Evolutionary conservation across 169 alveolate species (phyloP), one percentile per base, ranked within the genome.

Genomic region (Fabrea salina): DNA sequence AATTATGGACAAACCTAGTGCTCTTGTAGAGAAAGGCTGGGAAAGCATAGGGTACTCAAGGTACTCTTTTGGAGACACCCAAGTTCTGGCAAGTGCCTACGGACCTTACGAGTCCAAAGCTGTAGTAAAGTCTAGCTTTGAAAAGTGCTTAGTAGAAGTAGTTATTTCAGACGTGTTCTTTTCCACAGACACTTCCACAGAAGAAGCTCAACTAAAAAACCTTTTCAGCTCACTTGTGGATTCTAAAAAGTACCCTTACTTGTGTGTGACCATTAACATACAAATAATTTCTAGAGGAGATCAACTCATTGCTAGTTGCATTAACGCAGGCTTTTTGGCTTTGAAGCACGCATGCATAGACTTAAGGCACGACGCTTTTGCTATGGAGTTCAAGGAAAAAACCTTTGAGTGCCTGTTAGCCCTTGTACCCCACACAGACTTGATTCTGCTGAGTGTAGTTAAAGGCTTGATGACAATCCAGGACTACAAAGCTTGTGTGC

Each of bases 1-100:
- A 58, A 58, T 58, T 27, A 32, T 32, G 71, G 33, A 27, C 22
- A 58, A 58, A 43, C 71, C 71, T 16, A 58, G 71, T 43, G 33
- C 11, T 27, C 49, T 58, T 16, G 71, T 58, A 1, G 71, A 58
- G 5, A 22, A 37, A 27, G 71, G 43, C 25, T 58, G 71, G 4
- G 30, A 37, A 30, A 30, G 43, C 0, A 58, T 58, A 43, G 43
- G 71, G 30, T 58, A 27, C 33, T 32, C 35, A 25, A 11, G 71
- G 13, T 25, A 25, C 43, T 22, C 71, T 11, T 58, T 30, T 43
- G 33, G 33, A 16, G 43, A 58, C 43, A 58, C 71, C 33, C 47
- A 58, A 32, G 33, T 58, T 16, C 22, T 58, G 22, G 71, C 71
- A 25, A 43, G 30, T 22, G 71, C 33, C 43, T 58, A 58, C 49